A percentile compares a stretch with the other conserved stretches of the same genome.
phyloP scores from a whole-genome alignment of 306 rosid species.

The Cicer bijugum region DNA sequence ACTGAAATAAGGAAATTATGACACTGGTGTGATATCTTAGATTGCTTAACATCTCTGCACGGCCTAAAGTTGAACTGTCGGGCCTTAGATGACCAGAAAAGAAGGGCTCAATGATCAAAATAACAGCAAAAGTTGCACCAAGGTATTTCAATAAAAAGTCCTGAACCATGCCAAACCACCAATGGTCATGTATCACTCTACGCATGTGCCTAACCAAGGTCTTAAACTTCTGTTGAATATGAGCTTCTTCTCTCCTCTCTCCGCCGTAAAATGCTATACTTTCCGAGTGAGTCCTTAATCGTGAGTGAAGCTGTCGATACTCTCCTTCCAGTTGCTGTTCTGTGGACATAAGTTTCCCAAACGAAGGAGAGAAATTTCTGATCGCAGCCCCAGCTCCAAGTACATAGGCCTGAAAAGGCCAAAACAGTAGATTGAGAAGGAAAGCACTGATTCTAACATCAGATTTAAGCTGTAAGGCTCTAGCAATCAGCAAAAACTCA shows the following conservation, averaged over 20 bases:
- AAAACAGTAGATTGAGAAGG: constrained; percentile 46
- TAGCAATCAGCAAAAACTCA: constrained; percentile 40
- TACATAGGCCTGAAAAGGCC: constrained; percentile 81
- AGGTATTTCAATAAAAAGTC: constrained; percentile 93
- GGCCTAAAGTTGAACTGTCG: constrained; percentile 95
- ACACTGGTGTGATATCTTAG: constrained; percentile 99
- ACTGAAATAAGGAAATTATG: constrained; percentile 88
- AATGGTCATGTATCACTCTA: constrained; percentile 81
- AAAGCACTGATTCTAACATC: constrained; percentile 36
- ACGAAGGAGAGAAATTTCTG: constrained; percentile 92
- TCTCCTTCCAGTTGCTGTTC: constrained; percentile 99
- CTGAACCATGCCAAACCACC: constrained; percentile 99
- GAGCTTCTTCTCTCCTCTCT: constrained; percentile 85
- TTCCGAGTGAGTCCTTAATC: constrained; percentile 95
- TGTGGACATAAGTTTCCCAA: constrained; percentile 87
- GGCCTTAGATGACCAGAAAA: constrained; percentile 92
- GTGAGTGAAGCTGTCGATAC: constrained; percentile 91
- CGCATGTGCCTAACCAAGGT: constrained; percentile 67
- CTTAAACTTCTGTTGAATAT: constrained; percentile 84
- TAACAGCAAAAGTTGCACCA: constrained; percentile 97
- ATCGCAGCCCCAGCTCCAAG: constrained; percentile 81
- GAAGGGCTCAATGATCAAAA: constrained; percentile 94
- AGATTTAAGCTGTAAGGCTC: constrained; percentile 31
- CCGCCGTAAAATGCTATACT: constrained; percentile 98
- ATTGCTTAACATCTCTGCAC: constrained; percentile 99